These are phyloP conservation scores for Cordyceps cicadae DNA, from an alignment of 2,329 filamentous ascomycete species.

Conservation along the genomic window DNA sequence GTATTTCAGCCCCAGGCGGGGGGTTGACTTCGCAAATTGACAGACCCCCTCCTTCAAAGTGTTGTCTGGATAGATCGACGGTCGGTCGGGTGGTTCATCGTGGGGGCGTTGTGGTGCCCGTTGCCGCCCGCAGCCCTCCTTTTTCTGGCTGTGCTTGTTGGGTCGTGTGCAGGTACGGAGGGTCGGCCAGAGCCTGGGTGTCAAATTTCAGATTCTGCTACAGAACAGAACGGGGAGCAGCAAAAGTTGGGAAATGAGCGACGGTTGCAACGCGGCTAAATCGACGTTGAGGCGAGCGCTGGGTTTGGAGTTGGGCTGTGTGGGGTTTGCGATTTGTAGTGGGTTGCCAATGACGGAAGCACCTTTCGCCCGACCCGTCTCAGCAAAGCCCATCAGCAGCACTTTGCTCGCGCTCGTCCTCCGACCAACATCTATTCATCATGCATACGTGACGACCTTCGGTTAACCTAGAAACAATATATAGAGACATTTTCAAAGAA, in stretches of 20 bases:
- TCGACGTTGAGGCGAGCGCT: background rate
- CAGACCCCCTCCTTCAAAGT: background rate
- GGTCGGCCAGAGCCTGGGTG: background rate
- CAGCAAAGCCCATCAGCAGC: background rate
- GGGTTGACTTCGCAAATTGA: background rate
- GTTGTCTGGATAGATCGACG: background rate
- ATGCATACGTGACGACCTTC: too few relatives aligned
- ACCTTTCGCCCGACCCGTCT: background rate
- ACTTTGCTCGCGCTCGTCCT: too few relatives aligned
- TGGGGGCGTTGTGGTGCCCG: background rate
- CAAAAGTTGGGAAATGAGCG: background rate
- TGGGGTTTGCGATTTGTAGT: slow-evolving; percentile 6
- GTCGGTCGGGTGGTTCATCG: slow-evolving; percentile 1
- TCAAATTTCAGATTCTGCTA: background rate
- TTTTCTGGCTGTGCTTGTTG: background rate
- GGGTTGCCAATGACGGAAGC: slow-evolving; percentile 3
- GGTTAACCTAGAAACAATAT: background rate
- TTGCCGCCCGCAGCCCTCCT: background rate
- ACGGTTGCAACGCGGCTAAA: background rate
- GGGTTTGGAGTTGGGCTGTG: background rate
- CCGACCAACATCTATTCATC: too few relatives aligned
- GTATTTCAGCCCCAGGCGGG: background rate
- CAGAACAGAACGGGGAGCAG: background rate
- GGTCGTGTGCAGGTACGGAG: background rate
- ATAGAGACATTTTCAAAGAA: background rate